Conservation (phyloP, 208 protist species). For the Borovskyia barvae region DNA sequence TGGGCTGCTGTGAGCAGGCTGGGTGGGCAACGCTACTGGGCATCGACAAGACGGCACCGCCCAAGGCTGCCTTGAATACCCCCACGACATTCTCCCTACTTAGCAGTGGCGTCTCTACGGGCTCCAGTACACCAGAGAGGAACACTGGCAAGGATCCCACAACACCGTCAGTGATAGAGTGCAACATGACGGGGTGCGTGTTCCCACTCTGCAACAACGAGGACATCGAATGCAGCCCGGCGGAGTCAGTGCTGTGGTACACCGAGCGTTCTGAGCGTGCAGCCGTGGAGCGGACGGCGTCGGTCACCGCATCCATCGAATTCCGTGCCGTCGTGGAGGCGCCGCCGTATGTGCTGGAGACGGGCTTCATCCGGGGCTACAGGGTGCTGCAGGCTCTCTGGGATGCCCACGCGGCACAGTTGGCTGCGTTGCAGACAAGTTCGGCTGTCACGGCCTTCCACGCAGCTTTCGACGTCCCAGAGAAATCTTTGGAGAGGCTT, state of each 20-base stretch:
- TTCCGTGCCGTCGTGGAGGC: constrained; percentile 14
- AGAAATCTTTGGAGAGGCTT: neutral
- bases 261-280: no score
- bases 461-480: neutral
- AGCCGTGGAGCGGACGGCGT: neutral
- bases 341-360: constrained; percentile 6
- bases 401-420: neutral
- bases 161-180: no score
- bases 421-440: neutral
- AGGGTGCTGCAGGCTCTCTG: constrained; percentile 3
- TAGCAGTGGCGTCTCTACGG: neutral
- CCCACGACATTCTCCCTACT: no score
- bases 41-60: no score
- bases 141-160: neutral
- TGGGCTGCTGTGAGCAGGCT: neutral
- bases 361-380: constrained; percentile 12
- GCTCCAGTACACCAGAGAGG: neutral
- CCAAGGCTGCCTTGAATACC: no score
- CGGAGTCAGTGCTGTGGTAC: constrained; percentile 3
- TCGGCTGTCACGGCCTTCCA: no score
- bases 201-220: neutral
- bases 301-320: constrained; percentile 3
- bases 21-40: constrained; percentile 3
- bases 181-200: neutral
- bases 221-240: neutral